Base-by-base conservation (phyloP, 805 yeast genomes). In the Ogataea methylovora region DNA sequence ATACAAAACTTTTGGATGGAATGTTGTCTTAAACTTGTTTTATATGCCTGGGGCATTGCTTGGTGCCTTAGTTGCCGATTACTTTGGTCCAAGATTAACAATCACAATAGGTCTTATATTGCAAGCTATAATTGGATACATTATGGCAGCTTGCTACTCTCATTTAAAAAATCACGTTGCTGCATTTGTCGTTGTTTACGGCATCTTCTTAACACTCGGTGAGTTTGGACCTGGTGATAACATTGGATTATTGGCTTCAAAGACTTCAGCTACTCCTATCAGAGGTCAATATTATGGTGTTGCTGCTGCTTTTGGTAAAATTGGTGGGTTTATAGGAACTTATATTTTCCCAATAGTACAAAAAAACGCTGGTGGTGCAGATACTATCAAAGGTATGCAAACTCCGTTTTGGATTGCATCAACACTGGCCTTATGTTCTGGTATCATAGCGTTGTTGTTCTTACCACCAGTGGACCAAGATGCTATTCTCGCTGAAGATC, bases 191-290 rank as follows among this genome's bases (percentile, higher is more conserved):
- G 92, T 86, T 29, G 81, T 83, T 20, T 90, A 81, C 53, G 97
- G 97, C 63, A 77, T 90, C 44, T 90, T 86, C 58, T 65, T 76
- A 56, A 69, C 95, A 6, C 67, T 85, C 32, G 97, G 97, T 50
- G 97, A 90, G 60, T 83, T 88, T 58, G 94, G 95, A 21, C 88
- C 94, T 11, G 97, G 97, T 63, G 85, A 87, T 60, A 85, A 84
- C 60, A 81, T 84, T 56, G 97, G 97, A 46, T 62, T 84, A 36
- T 67, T 88, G 42, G 94, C 95, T 15, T 73, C 95, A 27, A 87
- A 87, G 61, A 81, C 95, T 6, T 71, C 79, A 30, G 82, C 95
- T 29, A 79, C 95, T 8, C 79, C 95, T 16, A 72, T 87, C 37
- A 79, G 97, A 64, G 97, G 96, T 38, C 83, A 83, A 49, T 84